These are phyloP conservation scores for Talaromyces islandicus DNA, from an alignment of 2,329 filamentous ascomycete species.

Conservation along the genomic window DNA sequence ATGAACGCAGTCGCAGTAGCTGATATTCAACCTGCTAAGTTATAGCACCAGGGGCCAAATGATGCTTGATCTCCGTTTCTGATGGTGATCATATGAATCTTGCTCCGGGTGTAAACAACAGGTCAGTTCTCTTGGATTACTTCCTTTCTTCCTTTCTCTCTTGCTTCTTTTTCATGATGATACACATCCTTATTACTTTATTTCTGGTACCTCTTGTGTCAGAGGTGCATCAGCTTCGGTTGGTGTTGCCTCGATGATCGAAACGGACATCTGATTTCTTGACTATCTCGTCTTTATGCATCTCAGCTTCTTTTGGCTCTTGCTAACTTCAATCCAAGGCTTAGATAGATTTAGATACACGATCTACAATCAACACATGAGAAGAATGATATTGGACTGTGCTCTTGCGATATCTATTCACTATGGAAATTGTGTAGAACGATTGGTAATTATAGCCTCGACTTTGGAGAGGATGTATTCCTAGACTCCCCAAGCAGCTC, in stretches of 20 bases:
- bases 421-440: not conserved
- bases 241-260: conserved; percentile 64
- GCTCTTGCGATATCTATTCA: not conserved
- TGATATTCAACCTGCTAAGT: not conserved
- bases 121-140: conserved; percentile 4
- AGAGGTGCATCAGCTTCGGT: conserved; percentile 45
- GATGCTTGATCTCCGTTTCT: not conserved
- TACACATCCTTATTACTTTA: conserved; percentile 52
- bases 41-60: not conserved
- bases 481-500: conserved; percentile 2
- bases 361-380: not conserved
- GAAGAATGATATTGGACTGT: not conserved
- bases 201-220: conserved; percentile 99
- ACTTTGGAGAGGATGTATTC: not conserved
- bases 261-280: conserved; percentile 71
- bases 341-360: not conserved
- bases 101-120: not conserved
- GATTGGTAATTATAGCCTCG: not conserved
- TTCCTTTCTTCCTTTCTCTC: not conserved
- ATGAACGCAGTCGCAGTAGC: not conserved
- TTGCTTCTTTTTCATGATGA: conserved; percentile 59
- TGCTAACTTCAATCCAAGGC: conserved; percentile 15
- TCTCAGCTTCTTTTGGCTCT: conserved; percentile 14
- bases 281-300: not conserved
- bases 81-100: not conserved